phyloP scores from a whole-genome alignment of 495 filamentous ascomycete species.

The Lophium mytilinum region DNA sequence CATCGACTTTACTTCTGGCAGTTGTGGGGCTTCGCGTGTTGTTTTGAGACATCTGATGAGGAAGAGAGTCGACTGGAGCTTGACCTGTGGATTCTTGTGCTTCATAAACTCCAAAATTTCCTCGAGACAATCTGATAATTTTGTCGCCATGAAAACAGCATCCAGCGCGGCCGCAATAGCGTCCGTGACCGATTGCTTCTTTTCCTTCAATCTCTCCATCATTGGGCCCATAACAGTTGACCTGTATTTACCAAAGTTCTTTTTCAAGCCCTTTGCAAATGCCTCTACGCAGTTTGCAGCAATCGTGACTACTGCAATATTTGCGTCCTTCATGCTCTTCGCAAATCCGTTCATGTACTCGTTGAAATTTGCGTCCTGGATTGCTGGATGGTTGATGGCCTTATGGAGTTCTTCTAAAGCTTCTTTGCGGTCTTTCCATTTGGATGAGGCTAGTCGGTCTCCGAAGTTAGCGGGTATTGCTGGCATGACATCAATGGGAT shows the following conservation, averaged over 20 bases:
- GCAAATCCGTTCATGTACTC: conserved; percentile 75
- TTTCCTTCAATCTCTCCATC: conserved; percentile 92
- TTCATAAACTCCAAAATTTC: conserved; percentile 78
- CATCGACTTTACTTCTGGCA: conserved; percentile 74
- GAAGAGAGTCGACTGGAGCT: conserved; percentile 87
- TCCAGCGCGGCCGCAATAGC: conserved; percentile 79
- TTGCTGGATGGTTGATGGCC: conserved; percentile 74
- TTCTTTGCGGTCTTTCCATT: conserved; percentile 98
- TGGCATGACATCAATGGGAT: conserved; percentile 79
- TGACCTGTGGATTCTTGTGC: conserved; percentile 96
- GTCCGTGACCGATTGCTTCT: conserved; percentile 85
- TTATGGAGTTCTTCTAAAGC: conserved; percentile 74
- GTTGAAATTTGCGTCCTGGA: conserved; percentile 83
- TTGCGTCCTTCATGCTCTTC: conserved; percentile 98
- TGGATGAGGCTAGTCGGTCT: conserved; percentile 76
- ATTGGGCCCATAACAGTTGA: conserved; percentile 73
- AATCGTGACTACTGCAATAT: conserved; percentile 86
- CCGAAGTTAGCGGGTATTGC: conserved; percentile 75
- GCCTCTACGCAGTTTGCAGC: conserved; percentile 91
- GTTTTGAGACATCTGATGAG: conserved; percentile 79
- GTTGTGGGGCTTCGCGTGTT: conserved; percentile 72
- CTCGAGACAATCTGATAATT: conserved; percentile 74
- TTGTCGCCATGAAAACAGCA: conserved; percentile 72
- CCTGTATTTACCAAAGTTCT: conserved; percentile 71
- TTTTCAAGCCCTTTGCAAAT: conserved; percentile 80